Evolutionary conservation across 305 asterid species (phyloP).

Genomic region (Fraxinus angustifolia): DNA sequence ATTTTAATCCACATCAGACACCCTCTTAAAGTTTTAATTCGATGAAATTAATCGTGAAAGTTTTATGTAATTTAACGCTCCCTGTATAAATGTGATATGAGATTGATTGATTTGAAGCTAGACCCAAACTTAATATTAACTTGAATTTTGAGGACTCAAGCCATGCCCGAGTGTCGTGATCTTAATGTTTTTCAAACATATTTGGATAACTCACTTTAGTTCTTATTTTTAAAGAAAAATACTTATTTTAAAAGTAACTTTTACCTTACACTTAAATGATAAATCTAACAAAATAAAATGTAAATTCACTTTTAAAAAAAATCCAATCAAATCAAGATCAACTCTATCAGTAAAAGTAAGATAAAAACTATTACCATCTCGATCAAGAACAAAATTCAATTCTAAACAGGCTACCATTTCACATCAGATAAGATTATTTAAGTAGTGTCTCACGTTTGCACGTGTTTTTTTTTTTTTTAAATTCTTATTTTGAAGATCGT

Average conservation of each 20-base stretch:
- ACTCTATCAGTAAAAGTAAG: background rate
- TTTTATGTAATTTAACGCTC: too few relatives aligned
- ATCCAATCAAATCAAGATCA: background rate
- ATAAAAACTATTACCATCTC: background rate
- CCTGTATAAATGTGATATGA: background rate
- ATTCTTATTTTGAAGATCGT: background rate
- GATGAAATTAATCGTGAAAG: too few relatives aligned
- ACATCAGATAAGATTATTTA: background rate
- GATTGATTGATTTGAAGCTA: background rate
- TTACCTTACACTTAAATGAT: background rate
- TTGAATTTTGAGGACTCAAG: background rate
- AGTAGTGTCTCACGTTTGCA: background rate
- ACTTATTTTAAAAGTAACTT: background rate
- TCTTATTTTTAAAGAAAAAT: background rate
- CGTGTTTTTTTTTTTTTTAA: background rate
- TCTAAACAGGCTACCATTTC: background rate
- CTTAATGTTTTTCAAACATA: background rate
- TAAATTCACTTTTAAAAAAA: background rate
- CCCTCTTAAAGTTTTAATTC: too few relatives aligned
- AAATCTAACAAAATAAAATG: background rate
- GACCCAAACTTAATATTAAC: background rate
- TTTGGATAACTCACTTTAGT: background rate
- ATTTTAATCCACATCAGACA: too few relatives aligned
- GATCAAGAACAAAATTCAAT: background rate
- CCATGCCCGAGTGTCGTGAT: background rate